Percentiles rank a stretch among this genome's conserved stretches.
Evolutionary conservation across 2,329 filamentous ascomycete species (phyloP).

Genomic region (Penicillium sp.): DNA sequence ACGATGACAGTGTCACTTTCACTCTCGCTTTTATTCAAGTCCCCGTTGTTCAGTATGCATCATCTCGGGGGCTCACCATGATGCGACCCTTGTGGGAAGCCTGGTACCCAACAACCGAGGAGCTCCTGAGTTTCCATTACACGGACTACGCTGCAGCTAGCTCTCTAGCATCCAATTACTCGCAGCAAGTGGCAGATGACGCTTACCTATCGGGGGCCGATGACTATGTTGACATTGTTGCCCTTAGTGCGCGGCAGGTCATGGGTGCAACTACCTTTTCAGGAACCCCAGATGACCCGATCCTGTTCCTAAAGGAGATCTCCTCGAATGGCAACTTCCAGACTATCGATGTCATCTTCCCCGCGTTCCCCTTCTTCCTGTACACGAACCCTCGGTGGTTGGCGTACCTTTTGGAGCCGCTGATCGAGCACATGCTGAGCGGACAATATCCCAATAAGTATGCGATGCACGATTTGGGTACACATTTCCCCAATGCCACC

Average conservation of each 20-base stretch:
- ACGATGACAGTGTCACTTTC: conserved; percentile 63
- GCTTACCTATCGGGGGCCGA: conserved; percentile 70
- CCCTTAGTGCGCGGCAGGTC: conserved; percentile 74
- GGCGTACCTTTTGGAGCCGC: conserved; percentile 72
- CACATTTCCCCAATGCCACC: conserved; percentile 55
- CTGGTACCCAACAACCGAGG: conserved; percentile 62
- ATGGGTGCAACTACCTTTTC: conserved; percentile 75
- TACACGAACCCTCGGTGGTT: conserved; percentile 82
- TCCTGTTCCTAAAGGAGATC: conserved; percentile 82
- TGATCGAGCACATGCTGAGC: conserved; percentile 77
- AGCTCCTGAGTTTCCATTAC: conserved; percentile 74
- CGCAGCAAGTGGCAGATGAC: conserved; percentile 65
- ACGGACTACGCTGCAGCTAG: conserved; percentile 65
- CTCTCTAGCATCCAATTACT: conserved; percentile 68
- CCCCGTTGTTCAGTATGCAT: conserved; percentile 74
- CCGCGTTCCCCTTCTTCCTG: conserved; percentile 79
- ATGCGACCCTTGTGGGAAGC: conserved; percentile 80
- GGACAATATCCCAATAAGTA: conserved; percentile 74
- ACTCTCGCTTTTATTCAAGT: conserved; percentile 75
- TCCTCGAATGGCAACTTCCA: conserved; percentile 82
- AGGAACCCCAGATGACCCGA: conserved; percentile 65
- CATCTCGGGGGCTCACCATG: conserved; percentile 68
- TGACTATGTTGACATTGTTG: conserved; percentile 73
- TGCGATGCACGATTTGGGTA: conserved; percentile 54
- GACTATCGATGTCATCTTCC: conserved; percentile 85